Conservation (phyloP, 371 early-diverging fungal species). For the Apophysomyces ossiformis region DNA sequence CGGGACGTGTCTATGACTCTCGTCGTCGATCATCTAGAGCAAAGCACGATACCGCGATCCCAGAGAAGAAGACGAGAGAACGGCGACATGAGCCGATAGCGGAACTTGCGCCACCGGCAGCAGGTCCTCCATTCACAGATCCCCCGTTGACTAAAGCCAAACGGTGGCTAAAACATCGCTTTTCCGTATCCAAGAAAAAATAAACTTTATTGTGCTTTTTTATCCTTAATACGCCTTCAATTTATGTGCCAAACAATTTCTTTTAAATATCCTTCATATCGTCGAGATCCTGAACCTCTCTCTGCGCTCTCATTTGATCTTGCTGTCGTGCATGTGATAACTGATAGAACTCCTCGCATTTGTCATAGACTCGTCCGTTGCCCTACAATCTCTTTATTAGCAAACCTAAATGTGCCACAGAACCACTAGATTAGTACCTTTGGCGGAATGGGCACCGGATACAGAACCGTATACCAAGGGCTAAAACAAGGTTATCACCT, state of each 20-base stretch:
- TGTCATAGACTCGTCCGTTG: constrained; percentile 47
- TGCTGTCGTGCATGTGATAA: constrained; percentile 42
- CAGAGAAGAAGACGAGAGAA: neutral
- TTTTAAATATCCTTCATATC: constrained; percentile 48
- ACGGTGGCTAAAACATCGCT: neutral
- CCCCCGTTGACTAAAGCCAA: neutral
- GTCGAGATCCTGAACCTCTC: constrained; percentile 47
- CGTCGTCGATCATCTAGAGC: neutral
- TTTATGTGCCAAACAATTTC: neutral
- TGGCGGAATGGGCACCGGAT: constrained; percentile 62
- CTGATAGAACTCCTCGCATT: constrained; percentile 51
- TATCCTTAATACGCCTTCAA: neutral
- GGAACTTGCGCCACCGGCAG: neutral
- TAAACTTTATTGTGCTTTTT: neutral
- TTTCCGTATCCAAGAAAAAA: neutral
- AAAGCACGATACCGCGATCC: neutral
- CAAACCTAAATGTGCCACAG: neutral
- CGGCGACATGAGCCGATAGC: neutral
- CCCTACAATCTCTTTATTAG: constrained; percentile 25
- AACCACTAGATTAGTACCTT: constrained; percentile 26
- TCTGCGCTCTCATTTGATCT: constrained; percentile 39
- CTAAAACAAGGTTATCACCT: constrained; percentile 20
- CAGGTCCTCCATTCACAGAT: neutral
- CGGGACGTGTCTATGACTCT: neutral
- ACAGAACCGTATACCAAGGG: constrained; percentile 61